Percentiles rank a stretch among this genome's conserved stretches.
Conservation (phyloP, 441 rosid species). For the Metrosideros polymorpha region DNA sequence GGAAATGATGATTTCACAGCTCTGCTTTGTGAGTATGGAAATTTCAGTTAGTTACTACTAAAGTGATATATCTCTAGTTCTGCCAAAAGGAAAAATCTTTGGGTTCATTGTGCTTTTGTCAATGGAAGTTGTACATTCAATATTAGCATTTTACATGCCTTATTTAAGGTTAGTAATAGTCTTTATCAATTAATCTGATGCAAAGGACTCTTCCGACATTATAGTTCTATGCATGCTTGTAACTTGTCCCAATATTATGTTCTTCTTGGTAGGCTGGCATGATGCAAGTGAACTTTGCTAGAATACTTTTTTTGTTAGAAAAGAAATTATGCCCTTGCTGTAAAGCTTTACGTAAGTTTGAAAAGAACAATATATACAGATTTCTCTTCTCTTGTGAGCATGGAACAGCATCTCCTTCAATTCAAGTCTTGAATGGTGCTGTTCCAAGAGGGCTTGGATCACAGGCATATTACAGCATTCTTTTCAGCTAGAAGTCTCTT, state of each 20-base stretch:
- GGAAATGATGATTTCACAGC: not conserved
- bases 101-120: not conserved
- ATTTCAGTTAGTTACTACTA: not conserved
- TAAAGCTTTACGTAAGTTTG: not conserved
- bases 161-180: not conserved
- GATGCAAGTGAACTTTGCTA: not conserved
- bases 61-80: not conserved
- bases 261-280: not conserved
- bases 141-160: not conserved
- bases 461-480: not conserved
- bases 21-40: not conserved
- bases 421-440: not conserved
- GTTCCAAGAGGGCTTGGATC: not conserved
- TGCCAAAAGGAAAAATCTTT: not conserved
- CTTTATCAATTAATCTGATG: not conserved
- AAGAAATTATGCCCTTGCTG: not conserved
- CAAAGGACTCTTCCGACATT: not conserved
- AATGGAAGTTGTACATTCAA: not conserved
- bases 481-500: not conserved
- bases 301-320: not conserved
- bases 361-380: not conserved
- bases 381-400: not conserved
- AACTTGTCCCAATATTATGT: not conserved
- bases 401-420: not conserved
- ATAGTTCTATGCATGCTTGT: not conserved